phyloP scores from a whole-genome alignment of 345 rosid genomes.

The Dimocarpus longan region DNA sequence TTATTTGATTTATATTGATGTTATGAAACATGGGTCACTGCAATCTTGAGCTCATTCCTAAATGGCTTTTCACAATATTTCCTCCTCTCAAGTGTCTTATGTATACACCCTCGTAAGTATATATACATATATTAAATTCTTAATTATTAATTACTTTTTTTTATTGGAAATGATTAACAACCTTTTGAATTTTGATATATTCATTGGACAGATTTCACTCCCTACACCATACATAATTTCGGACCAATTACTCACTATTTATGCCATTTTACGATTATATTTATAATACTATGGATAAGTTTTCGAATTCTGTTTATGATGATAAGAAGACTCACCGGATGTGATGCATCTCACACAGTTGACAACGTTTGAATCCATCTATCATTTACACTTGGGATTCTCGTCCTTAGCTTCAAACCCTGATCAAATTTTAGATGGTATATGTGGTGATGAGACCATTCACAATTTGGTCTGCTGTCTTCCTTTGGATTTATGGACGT shows the following conservation, averaged over 20 bases:
- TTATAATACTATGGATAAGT: conserved; percentile 43
- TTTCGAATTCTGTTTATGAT: conserved; percentile 35
- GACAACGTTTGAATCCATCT: conserved; percentile 56
- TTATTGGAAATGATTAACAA: too few relatives aligned
- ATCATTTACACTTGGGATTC: conserved; percentile 55
- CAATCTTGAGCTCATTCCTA: conserved; percentile 79
- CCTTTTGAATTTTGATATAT: too few relatives aligned
- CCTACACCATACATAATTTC: conserved; percentile 53
- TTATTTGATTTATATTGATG: conserved; percentile 57
- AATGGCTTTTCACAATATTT: conserved; percentile 45
- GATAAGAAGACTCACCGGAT: conserved; percentile 45
- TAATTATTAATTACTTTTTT: too few relatives aligned
- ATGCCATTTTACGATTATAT: conserved; percentile 44
- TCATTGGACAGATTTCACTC: conserved; percentile 43
- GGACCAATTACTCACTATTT: conserved; percentile 53
- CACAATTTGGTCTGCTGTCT: conserved; percentile 34
- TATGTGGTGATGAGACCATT: conserved; percentile 44
- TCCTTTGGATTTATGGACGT: conserved; percentile 28
- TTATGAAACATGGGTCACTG: conserved; percentile 94
- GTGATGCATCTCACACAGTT: conserved; percentile 63
- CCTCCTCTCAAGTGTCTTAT: conserved; percentile 74
- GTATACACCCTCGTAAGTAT: conserved; percentile 73
- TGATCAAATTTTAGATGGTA: conserved; percentile 31
- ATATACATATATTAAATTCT: too few relatives aligned
- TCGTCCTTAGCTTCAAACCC: conserved; percentile 60